Evolutionary conservation across 192 early-diverging fungal species (phyloP), one percentile per base, ranked within the genome.

Genomic region (Coemansia sp.): DNA sequence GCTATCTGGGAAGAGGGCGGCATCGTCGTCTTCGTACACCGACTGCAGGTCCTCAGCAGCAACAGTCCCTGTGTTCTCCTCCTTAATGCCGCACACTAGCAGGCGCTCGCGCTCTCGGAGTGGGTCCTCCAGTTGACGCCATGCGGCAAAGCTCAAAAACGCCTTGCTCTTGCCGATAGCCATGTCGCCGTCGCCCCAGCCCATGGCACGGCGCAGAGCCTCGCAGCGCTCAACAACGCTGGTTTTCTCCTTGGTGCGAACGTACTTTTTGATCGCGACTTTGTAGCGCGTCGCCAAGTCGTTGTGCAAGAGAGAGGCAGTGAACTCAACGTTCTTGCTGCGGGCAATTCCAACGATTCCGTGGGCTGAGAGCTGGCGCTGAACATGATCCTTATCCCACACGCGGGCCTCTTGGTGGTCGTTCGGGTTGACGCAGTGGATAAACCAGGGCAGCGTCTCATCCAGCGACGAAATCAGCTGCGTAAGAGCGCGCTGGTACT

Each of bases 111-210:
- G 66, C 42, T 83, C 86, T n/a, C 90, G 85, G 53, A 98, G 86
- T 16, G 79, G 79, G 60, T 90, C 88, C 74, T 98, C 96, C 16
- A 98, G 85, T 39, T 85, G 83, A 63, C 91, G 86, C 96, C 94
- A 98, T 21, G 85, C 85, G 3, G 34, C 62, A 67, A 94, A 94
- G 66, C 85, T 86, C 37, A 98, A 67, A 63, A 88, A 95, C 5
- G 91, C 79, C 62, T 90, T 84, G 42, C 75, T 84, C 33, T 80
- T 74, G 34, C 89, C 88, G 21, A 89, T 76, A 14, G 85, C 81
- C 73, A 85, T 85, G 67, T 88, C 85, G 37, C 68, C 68, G 62
- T 73, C 69, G 35, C 65, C 57, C 87, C 87, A 91, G 31, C 85
- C 89, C 79, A 82, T 85, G n/a, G 87, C 76, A 9, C 83, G 72